Evolutionary conservation across 148 eudicot genomes (phyloP), one percentile per base, ranked within the genome.

Genomic region (Heliamphora exappendiculata): DNA sequence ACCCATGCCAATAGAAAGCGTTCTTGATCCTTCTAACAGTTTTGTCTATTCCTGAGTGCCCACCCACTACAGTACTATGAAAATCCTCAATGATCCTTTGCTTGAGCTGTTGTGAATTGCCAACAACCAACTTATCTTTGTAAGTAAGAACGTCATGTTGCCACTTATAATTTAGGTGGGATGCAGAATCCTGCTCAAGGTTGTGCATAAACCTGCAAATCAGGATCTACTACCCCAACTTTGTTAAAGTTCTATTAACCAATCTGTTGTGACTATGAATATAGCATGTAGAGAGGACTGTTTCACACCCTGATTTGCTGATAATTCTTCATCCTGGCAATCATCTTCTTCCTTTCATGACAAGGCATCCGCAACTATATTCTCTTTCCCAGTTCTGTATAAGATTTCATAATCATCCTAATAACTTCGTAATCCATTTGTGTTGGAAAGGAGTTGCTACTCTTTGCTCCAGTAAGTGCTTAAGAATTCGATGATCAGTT

Each of bases 1-100:
- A 17, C 7, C 24, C 58, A 22, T 19, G 19, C 58, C 24, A 54
- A 17, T 54, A 54, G 20, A 17, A 54, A 5, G 22, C 5, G 0
- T 1, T 4, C 2, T 11, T 54, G 20, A n/a, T 3, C 14, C 51
- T 47, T 11, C 11, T 47, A 47, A 7, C 8, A 47, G 13, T 47
- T 13, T 14, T 47, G 1, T 54, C 24, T 19, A 3, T 3, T 2
- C 58, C 58, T 17, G 76, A 78, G 79, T 82, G 53, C 54, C 58
- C 58, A 17, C 5, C 58, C 0, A 6, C 6, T 0, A 24, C 24
- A 0, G 0, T n/a, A 3, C 7, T 19, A 8, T 54, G 58, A 19
- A 54, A n/a, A 2, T 17, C 22, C 3, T 54, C 3, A 4, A 54
- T 1, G 3, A 54, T 3, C 0, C 4, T 5, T 3, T 47, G 14